phyloP scores from a whole-genome alignment of 2,329 filamentous ascomycete species.

The Trichoderma afroharzianum region DNA sequence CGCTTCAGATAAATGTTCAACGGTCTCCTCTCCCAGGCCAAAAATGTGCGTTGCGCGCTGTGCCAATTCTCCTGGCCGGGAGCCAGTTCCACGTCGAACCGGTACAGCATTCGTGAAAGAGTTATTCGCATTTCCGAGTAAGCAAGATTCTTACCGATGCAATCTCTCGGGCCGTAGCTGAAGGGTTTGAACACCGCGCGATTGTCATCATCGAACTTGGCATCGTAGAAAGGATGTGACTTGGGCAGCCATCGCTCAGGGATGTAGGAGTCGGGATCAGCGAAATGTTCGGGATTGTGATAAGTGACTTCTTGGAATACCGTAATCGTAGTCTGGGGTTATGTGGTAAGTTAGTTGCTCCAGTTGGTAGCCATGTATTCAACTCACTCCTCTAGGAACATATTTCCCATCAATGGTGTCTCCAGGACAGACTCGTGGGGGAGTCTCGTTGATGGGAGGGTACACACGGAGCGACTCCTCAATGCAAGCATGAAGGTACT shows the following conservation, averaged over 20 bases:
- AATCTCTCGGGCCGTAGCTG: slow-evolving; percentile 37
- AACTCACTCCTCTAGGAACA: slow-evolving; percentile 35
- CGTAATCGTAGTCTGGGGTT: slow-evolving; percentile 37
- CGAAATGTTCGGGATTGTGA: slow-evolving; percentile 42
- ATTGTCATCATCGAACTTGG: slow-evolving; percentile 39
- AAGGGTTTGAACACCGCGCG: slow-evolving; percentile 37
- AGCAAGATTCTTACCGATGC: slow-evolving; percentile 41
- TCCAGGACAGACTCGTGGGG: slow-evolving; percentile 30
- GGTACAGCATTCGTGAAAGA: slow-evolving; percentile 41
- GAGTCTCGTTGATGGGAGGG: slow-evolving; percentile 31
- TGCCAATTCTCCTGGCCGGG: slow-evolving; percentile 23
- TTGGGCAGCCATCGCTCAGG: slow-evolving; percentile 44
- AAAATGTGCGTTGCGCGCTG: slow-evolving; percentile 19
- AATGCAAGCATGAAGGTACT: slow-evolving; percentile 40
- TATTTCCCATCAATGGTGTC: slow-evolving; percentile 31
- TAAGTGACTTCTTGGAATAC: slow-evolving; percentile 45
- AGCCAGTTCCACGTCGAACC: slow-evolving; percentile 41
- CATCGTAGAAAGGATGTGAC: slow-evolving; percentile 30
- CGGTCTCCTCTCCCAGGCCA: slow-evolving; percentile 23
- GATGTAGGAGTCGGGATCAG: slow-evolving; percentile 40
- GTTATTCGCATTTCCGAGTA: slow-evolving; percentile 48
- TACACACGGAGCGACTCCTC: slow-evolving; percentile 43
- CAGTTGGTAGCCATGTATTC: slow-evolving; percentile 29
- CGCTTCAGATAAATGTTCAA: slow-evolving; percentile 14
- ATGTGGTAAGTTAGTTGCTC: neutral